Evolutionary conservation across 2,329 filamentous ascomycete species (phyloP).

Genomic region (Calonectria fujianensis): DNA sequence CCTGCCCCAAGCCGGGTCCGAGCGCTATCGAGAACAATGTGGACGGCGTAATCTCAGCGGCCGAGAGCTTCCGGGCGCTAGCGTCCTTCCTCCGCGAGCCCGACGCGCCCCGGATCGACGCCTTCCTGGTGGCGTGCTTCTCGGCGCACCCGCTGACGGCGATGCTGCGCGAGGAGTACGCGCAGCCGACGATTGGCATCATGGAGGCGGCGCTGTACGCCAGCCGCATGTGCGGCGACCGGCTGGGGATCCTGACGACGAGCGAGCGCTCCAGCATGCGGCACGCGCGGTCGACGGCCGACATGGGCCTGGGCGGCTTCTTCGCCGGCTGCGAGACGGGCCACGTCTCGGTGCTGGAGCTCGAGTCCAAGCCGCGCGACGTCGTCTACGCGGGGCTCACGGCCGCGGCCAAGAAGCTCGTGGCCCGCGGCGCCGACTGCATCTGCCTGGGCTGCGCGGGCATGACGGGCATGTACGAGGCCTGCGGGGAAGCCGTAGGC

Average conservation of each 20-base stretch:
- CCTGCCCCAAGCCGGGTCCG: slow-evolving; percentile 11
- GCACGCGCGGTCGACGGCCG: slow-evolving; percentile 4
- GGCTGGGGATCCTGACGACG: slow-evolving; percentile 22
- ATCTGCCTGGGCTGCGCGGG: slow-evolving; percentile 29
- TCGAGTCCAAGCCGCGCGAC: slow-evolving; percentile 25
- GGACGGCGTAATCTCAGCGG: slow-evolving; percentile 18
- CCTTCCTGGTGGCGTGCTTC: slow-evolving; percentile 26
- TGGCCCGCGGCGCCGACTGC: slow-evolving; percentile 26
- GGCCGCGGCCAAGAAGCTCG: slow-evolving; percentile 17
- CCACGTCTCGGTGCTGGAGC: slow-evolving; percentile 27
- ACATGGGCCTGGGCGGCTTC: slow-evolving; percentile 29
- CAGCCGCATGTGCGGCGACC: slow-evolving; percentile 25
- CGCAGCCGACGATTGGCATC: slow-evolving; percentile 30
- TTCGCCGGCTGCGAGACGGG: slow-evolving; percentile 23
- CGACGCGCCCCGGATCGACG: background rate
- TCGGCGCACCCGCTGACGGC: slow-evolving; percentile 21
- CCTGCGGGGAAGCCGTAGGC: slow-evolving; percentile 28
- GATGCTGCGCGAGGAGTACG: slow-evolving; percentile 27
- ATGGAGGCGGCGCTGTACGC: slow-evolving; percentile 31
- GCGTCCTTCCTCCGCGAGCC: background rate
- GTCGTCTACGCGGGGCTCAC: slow-evolving; percentile 20
- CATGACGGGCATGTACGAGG: slow-evolving; percentile 31
- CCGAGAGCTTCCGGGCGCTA: slow-evolving; percentile 19
- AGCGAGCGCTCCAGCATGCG: slow-evolving; percentile 28
- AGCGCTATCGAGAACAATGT: slow-evolving; percentile 27